Evolutionary conservation across 2,329 filamentous ascomycete genomes (phyloP), one percentile per base, ranked within the genome.

Genomic region (Lasiodiplodia sp.): DNA sequence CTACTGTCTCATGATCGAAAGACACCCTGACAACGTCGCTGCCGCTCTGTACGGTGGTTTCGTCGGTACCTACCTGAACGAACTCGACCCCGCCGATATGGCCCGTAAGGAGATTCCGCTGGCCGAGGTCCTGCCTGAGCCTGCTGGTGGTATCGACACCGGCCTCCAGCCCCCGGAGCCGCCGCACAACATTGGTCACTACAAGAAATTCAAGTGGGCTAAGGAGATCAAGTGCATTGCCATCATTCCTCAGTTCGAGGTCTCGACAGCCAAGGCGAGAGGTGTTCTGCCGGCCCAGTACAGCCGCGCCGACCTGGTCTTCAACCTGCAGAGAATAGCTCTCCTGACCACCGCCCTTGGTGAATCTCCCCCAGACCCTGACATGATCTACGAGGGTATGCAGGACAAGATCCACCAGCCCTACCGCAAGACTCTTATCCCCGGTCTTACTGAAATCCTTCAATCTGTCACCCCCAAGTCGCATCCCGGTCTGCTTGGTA

Each of bases 341-440:
- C 87, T 99, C 62, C 87, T 99, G 14, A 94, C 95, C 38, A 93
- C 94, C 12, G 94, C 94, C 0, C 87, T 99, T 56, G 94, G 94
- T 72, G 91, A 93, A 79, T 95, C 92, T 8, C 95, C 96, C 11
- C 95, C 94, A 1, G 92, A 97, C 77, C 91, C 96, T 25, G 91
- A 96, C 75, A 91, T 97, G 80, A 99, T 99, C 79, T 96, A 96
- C 83, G 90, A 96, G 58, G 95, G 94, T 57, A 99, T 99, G 96
- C 96, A 98, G 83, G 96, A 99, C 84, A 97, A 94, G 82, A 89
- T 99, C 70, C 96, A 99, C 83, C 96, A 99, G 81, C 96, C 94
- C 53, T 98, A 99, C 84, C 91, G 96, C 66, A 91, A 96, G 81
- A 91, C 88, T 2, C 87, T 99, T 71, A 97, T 99, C 73, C 96